Evolutionary conservation across 2,329 filamentous ascomycete species (phyloP).

Genomic region (Cercospora zeae-maydis): DNA sequence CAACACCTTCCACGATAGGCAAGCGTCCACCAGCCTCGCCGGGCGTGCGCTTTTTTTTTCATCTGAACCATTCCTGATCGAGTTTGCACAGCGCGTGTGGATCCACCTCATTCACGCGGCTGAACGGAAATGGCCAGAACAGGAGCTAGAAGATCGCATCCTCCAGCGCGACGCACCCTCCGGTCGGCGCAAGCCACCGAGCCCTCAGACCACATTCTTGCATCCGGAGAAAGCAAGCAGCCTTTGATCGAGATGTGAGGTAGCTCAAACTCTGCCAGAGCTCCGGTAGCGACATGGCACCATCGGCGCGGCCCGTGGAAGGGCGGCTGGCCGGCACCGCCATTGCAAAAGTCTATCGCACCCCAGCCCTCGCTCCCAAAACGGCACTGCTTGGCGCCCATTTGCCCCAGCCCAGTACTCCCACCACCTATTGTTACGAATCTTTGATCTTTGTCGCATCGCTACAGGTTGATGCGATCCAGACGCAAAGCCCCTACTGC

Average conservation of each 20-base stretch:
- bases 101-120: background rate
- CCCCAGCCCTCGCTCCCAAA: background rate
- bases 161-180: background rate
- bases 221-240: background rate
- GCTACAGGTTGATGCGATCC: background rate
- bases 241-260: background rate
- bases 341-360: background rate
- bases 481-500: background rate
- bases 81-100: background rate
- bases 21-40: background rate
- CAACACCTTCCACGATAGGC: background rate
- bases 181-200: background rate
- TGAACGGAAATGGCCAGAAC: background rate
- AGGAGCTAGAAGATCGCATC: background rate
- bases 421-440: too few relatives aligned
- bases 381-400: too few relatives aligned
- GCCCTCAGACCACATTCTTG: background rate
- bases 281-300: background rate
- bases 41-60: background rate
- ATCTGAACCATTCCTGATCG: background rate
- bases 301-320: background rate
- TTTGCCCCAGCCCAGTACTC: too few relatives aligned
- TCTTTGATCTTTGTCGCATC: background rate
- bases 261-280: background rate
- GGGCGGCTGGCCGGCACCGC: background rate